Conservation (phyloP, 805 yeast genomes). For the Sugiyamaella floridensis region DNA sequence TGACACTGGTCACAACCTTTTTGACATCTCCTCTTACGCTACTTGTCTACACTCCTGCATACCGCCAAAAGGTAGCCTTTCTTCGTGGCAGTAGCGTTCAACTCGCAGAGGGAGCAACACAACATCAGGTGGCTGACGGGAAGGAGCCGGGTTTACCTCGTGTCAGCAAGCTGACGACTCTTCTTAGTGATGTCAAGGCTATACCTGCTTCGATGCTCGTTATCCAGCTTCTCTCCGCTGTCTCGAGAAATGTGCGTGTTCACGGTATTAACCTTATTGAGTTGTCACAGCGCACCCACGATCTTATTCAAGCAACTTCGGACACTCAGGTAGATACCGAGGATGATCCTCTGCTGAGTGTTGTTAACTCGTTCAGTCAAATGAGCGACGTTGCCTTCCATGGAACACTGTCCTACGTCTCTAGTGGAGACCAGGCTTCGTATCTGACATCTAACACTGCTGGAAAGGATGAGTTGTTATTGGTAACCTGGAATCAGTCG, state of each 20-base stretch:
- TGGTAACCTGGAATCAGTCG: conserved; percentile 9
- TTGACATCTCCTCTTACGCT: conserved; percentile 71
- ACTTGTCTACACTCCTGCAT: conserved; percentile 48
- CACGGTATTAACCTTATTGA: conserved; percentile 52
- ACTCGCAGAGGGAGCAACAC: conserved; percentile 26
- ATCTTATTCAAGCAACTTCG: conserved; percentile 58
- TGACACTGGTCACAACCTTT: conserved; percentile 75
- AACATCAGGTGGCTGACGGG: conserved; percentile 4
- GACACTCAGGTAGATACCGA: conserved; percentile 17
- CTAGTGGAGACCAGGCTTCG: conserved; percentile 10
- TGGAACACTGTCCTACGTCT: conserved; percentile 12
- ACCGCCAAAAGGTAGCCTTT: conserved; percentile 16
- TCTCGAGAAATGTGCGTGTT: conserved; percentile 27
- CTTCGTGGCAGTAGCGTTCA: conserved; percentile 26
- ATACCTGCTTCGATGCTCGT: conserved; percentile 28
- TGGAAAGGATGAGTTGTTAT: conserved; percentile 3
- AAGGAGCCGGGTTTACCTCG: conserved; percentile 16
- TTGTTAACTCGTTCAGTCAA: conserved; percentile 14
- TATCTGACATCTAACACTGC: conserved; percentile 3
- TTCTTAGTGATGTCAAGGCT: conserved; percentile 28
- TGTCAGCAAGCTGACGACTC: conserved; percentile 16
- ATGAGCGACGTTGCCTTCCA: conserved; percentile 12
- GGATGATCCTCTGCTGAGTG: conserved; percentile 13
- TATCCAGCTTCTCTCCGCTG: conserved; percentile 19
- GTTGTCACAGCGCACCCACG: conserved; percentile 62